A percentile compares a stretch with the other conserved stretches of the same genome.
Conservation (phyloP, 2,329 filamentous ascomycete genomes). For the Botrytis sinoallii region DNA sequence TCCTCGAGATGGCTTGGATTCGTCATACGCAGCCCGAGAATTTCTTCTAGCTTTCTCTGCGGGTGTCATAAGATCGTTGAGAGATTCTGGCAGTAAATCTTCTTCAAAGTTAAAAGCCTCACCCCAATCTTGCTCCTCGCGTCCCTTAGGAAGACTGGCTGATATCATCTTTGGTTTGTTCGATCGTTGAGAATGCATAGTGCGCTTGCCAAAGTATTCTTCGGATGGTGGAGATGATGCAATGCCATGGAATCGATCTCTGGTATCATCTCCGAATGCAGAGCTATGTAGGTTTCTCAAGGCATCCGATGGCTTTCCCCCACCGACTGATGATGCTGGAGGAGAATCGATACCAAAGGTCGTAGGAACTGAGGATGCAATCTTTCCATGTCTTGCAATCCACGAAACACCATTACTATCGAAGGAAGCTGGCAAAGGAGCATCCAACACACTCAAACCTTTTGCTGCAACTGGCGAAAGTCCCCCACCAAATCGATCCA, state of each 20-base stretch:
- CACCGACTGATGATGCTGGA: conserved; percentile 64
- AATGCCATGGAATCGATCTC: conserved; percentile 58
- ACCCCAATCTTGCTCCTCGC: conserved; percentile 62
- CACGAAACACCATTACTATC: conserved; percentile 94
- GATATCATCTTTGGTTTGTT: conserved; percentile 65
- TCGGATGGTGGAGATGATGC: conserved; percentile 46
- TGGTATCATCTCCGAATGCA: conserved; percentile 58
- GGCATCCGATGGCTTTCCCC: conserved; percentile 61
- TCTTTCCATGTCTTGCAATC: conserved; percentile 83
- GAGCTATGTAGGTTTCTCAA: conserved; percentile 64
- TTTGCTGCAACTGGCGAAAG: conserved; percentile 72
- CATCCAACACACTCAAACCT: conserved; percentile 85
- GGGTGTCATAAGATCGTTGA: conserved; percentile 64
- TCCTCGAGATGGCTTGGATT: conserved; percentile 45
- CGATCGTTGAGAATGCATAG: conserved; percentile 67
- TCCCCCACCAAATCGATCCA: conserved; percentile 60
- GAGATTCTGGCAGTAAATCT: conserved; percentile 75
- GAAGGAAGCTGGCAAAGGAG: conserved; percentile 88
- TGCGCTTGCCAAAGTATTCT: conserved; percentile 67
- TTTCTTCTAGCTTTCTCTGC: conserved; percentile 64
- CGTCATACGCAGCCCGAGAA: conserved; percentile 57
- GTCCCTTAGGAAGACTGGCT: conserved; percentile 64
- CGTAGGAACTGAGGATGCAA: conserved; percentile 87
- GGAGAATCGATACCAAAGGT: conserved; percentile 88
- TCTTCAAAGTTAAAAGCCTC: conserved; percentile 76